Base-by-base conservation (phyloP, 1,139 yeast genomes). In the Saccharomyces hybrid region DNA sequence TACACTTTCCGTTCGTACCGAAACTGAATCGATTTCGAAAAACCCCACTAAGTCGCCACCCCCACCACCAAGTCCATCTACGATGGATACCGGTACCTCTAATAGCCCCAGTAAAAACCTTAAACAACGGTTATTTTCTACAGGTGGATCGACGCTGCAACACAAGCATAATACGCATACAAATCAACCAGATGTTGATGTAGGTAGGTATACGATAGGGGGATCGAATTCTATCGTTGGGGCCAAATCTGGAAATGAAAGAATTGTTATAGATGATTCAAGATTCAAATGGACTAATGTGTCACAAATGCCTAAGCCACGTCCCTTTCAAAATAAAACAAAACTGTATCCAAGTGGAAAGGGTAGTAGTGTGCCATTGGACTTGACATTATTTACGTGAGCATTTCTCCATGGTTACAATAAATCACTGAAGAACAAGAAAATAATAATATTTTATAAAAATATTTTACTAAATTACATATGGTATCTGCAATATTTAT, bases 341-440 rank as follows among this genome's bases (percentile, higher is more conserved):
- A 90, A 91, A 68, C 74, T 89, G 61, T 93, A 93, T 71, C 97
- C 97, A 13, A 88, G 96, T 73, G 98, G 99, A 6, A 80, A 97
- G 66, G 99, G 99, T 2, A 83, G 91, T 31, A 88, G 96, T 32
- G 95, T 93, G 46, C 98, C 98, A 1, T 74, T 93, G 61, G 84
- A 89, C 63, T 74, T 91, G 4, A 38, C 44, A 38, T 38, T 38
- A 38, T 38, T 16, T 38, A 38, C 26, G 13, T 38, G 13, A 38
- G 2, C 20, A 5, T 32, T 32, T 32, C 16, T 38, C 11, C 20
- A 38, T 20, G 11, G 11, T 16, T 11, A 20, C 5, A 5, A 38
- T 38, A 20, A 20, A 11, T 20, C 7, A 38, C 5, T 20, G 44
- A 38, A 9, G 9, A 20, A n/a, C 16, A n/a, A n/a, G 16, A n/a